Evolutionary conservation across 306 rosid genomes (phyloP).

Genomic region (Heteromeles arbutifolia): DNA sequence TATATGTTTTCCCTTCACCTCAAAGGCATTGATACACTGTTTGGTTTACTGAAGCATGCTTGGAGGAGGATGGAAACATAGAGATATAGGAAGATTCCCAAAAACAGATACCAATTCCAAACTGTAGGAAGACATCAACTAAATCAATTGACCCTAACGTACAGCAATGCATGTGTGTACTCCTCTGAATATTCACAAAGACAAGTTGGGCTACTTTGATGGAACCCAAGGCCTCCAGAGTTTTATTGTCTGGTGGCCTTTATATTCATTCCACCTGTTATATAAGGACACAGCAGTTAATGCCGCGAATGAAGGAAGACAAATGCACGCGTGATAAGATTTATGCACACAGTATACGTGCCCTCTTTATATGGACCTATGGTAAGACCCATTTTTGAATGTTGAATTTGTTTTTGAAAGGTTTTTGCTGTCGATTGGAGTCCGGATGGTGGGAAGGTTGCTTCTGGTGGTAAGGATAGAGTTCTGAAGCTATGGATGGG

Average conservation of each 20-base stretch:
- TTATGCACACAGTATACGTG: background rate
- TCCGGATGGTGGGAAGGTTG: slow-evolving; percentile 96
- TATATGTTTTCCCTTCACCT: slow-evolving; percentile 36
- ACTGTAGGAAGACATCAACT: background rate
- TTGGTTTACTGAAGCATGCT: too few relatives aligned
- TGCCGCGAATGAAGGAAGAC: too few relatives aligned
- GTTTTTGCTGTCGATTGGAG: slow-evolving; percentile 96
- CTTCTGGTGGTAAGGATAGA: slow-evolving; percentile 95
- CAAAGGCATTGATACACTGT: too few relatives aligned
- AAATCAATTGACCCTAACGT: background rate
- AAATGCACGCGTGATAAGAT: background rate
- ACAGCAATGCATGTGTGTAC: background rate
- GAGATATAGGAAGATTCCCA: too few relatives aligned
- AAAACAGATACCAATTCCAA: background rate
- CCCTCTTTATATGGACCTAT: background rate
- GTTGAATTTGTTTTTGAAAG: slow-evolving; percentile 26
- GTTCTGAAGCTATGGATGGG: slow-evolving; percentile 98
- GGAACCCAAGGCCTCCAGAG: too few relatives aligned
- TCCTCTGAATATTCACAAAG: background rate
- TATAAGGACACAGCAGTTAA: too few relatives aligned
- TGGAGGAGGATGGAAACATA: too few relatives aligned
- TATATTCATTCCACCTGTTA: too few relatives aligned
- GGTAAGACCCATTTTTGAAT: background rate
- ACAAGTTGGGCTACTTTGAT: too few relatives aligned
- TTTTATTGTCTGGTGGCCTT: too few relatives aligned